A percentile compares a stretch with the other conserved stretches of the same genome.
phyloP scores from a whole-genome alignment of 306 rosid species.

The Rubus parviflorus region DNA sequence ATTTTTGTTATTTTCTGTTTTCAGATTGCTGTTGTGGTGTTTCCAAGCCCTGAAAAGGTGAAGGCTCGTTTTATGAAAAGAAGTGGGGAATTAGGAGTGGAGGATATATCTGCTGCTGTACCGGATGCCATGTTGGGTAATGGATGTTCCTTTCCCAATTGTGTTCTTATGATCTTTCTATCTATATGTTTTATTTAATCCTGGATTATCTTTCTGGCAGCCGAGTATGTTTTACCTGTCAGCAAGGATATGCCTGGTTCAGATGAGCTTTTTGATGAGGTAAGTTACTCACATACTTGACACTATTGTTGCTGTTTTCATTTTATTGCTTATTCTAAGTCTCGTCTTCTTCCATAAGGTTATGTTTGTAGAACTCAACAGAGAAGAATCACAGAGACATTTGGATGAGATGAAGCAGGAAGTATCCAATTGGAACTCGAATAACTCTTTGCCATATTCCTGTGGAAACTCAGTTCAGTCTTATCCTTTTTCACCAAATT shows the following conservation, averaged over 20 bases:
- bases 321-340: constrained; percentile 12
- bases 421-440: constrained; percentile 19
- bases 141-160: neutral
- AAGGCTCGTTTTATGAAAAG: constrained; percentile 38
- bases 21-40: constrained; percentile 58
- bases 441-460: constrained; percentile 11
- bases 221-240: constrained; percentile 47
- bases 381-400: constrained; percentile 39
- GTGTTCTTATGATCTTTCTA: neutral
- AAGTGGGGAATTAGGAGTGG: constrained; percentile 40
- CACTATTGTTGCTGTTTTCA: neutral
- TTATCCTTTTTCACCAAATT: constrained; percentile 10
- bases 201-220: constrained; percentile 31
- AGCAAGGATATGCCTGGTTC: constrained; percentile 52
- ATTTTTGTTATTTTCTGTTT: constrained; percentile 15
- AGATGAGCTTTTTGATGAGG: constrained; percentile 53
- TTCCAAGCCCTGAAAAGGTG: constrained; percentile 51
- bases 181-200: neutral
- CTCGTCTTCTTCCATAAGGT: constrained; percentile 36
- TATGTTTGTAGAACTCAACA: constrained; percentile 54
- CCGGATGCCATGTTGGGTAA: constrained; percentile 50
- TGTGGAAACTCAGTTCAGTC: neutral
- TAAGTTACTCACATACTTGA: constrained; percentile 25
- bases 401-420: constrained; percentile 51
- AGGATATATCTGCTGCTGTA: constrained; percentile 50